Base-by-base conservation (phyloP, 345 rosid genomes). In the Carallia pectinifolia region DNA sequence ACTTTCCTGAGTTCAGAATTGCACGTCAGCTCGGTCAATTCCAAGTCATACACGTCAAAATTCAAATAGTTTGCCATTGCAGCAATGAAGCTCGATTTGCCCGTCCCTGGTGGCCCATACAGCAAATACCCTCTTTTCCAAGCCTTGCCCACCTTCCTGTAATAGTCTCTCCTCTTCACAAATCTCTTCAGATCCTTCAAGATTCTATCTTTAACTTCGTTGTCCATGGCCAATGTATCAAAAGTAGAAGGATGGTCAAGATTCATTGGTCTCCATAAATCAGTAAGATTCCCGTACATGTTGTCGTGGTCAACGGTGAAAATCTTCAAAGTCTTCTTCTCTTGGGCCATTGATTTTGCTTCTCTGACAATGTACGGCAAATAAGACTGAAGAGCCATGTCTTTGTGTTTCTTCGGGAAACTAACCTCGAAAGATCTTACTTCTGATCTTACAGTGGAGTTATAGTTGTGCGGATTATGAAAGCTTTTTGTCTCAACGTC, bases 41-140 rank as follows among this genome's bases (percentile, higher is more conserved):
- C 92, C 53, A 91, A 53, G 74, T 89, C 94, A 72, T 87, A 89
- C 1, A 91, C 70, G 83, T 89, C 90, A 54, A 89, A 90, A 33
- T 91, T 87, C 71, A 89, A 76, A 75, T 85, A 78, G 73, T 91
- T 89, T 1, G 94, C 97, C 87, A 91, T 89, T 27, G 94, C 92
- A 8, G 92, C 97, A 7, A 91, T 80, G 71, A 91, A 71, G 79
- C 97, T 89, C 16, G 97, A 86, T 67, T 91, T 89, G 17, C 95
- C 92, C 0, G 97, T 86, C 18, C 97, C 95, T 0, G 92, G 90
- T 2, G 97, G 91, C 1, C 92, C 92, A 47, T 89, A 84, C 65
- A 87, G 71, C 76, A 89, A 79, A 67, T 91, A 89, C 17, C 93
- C 96, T 77, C 96, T 84, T 74, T 91, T 91, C 95, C 93, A 89